Evolutionary conservation across 495 filamentous ascomycete genomes (phyloP).

Genomic region (Podospora appendiculata): DNA sequence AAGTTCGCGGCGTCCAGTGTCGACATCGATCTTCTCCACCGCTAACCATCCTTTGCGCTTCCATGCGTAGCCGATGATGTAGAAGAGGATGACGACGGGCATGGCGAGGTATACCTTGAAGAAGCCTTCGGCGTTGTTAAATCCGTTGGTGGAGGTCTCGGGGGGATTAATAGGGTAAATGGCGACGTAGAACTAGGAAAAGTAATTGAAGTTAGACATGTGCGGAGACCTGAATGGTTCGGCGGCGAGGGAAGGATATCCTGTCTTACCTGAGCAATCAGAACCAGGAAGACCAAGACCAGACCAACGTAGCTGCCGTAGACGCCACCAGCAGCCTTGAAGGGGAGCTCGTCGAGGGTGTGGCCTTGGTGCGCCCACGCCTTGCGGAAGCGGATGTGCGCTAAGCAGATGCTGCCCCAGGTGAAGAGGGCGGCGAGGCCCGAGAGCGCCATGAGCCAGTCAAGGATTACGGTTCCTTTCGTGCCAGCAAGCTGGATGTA

Average conservation of each 20-base stretch:
- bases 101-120: constrained; percentile 76
- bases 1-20: constrained; percentile 51
- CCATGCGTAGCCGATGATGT: constrained; percentile 55
- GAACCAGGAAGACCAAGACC: constrained; percentile 47
- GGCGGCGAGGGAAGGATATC: not conserved
- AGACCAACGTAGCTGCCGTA: constrained; percentile 62
- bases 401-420: constrained; percentile 66
- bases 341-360: constrained; percentile 63
- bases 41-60: constrained; percentile 52
- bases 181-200: constrained; percentile 41
- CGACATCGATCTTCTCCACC: constrained; percentile 52
- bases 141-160: constrained; percentile 3
- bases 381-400: constrained; percentile 57
- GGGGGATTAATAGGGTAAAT: constrained; percentile 32
- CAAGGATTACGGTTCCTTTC: constrained; percentile 40
- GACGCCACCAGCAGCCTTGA: constrained; percentile 56
- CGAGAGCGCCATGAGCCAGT: constrained; percentile 63
- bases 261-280: constrained; percentile 53
- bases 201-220: constrained; percentile 8
- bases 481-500: constrained; percentile 45
- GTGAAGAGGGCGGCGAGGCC: constrained; percentile 65
- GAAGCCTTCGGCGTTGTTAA: constrained; percentile 53
- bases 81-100: constrained; percentile 74
- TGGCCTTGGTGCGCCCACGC: constrained; percentile 59
- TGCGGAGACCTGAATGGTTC: not conserved